A percentile compares a stretch with the other conserved stretches of the same genome.
Conservation (phyloP, 495 filamentous ascomycete species). For the Evansstolkia leycettana region DNA sequence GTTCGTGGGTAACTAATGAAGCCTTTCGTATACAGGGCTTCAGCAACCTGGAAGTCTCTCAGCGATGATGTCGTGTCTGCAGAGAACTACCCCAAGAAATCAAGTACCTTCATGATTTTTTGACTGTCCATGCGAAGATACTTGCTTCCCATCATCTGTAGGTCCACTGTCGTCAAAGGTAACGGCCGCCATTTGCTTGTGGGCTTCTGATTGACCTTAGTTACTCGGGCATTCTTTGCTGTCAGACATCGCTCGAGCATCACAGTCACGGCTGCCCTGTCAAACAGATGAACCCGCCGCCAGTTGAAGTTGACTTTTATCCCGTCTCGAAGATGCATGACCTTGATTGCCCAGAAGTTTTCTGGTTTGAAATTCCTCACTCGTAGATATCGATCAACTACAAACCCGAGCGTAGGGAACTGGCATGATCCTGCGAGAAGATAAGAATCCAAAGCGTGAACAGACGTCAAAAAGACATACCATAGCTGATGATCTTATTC, state of each 20-base stretch:
- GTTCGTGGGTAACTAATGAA: constrained; percentile 97
- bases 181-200: constrained; percentile 91
- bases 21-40: constrained; percentile 83
- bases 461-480: constrained; percentile 25
- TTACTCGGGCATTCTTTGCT: constrained; percentile 68
- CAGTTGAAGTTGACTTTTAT: constrained; percentile 80
- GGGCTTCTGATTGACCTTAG: constrained; percentile 74
- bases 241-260: constrained; percentile 74
- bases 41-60: constrained; percentile 43
- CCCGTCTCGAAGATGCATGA: constrained; percentile 63
- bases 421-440: constrained; percentile 68
- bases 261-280: constrained; percentile 67
- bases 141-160: constrained; percentile 90
- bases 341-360: constrained; percentile 81
- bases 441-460: constrained; percentile 5
- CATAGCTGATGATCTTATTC: constrained; percentile 70
- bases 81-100: not conserved
- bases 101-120: constrained; percentile 60
- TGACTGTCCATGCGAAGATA: constrained; percentile 80
- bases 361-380: constrained; percentile 92
- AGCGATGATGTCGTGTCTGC: constrained; percentile 1
- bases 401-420: constrained; percentile 93
- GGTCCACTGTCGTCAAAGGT: constrained; percentile 90
- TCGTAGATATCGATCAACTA: constrained; percentile 87
- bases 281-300: constrained; percentile 74